Conservation (phyloP, 345 rosid species). For the Populus alba region DNA sequence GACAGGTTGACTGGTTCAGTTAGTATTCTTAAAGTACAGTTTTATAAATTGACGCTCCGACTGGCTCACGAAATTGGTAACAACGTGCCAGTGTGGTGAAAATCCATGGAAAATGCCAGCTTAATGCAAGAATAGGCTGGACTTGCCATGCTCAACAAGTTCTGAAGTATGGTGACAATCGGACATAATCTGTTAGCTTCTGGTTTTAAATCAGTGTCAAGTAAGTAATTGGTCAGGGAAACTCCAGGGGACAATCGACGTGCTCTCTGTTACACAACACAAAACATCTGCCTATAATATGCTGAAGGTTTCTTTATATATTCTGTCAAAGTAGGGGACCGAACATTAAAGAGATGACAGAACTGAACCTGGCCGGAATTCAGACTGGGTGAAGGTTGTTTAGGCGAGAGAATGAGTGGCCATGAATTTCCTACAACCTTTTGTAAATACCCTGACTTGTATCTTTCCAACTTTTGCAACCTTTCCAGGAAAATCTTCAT, state of each 20-base stretch:
- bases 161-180: too few species aligned
- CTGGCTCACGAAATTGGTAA: too few species aligned
- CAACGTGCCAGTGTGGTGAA: too few species aligned
- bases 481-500: too few species aligned
- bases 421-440: not conserved
- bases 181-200: too few species aligned
- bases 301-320: not conserved
- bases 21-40: too few species aligned
- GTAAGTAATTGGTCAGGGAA: not conserved
- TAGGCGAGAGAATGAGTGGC: not conserved
- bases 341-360: not conserved
- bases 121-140: too few species aligned
- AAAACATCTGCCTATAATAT: not conserved
- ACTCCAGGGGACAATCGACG: not conserved
- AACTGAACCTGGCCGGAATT: not conserved
- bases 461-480: not conserved
- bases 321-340: not conserved
- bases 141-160: too few species aligned
- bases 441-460: not conserved
- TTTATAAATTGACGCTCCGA: too few species aligned
- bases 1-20: too few species aligned
- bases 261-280: not conserved
- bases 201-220: too few species aligned
- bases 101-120: too few species aligned
- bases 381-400: not conserved